These are phyloP conservation scores for Lindgomyces ingoldianus DNA, from an alignment of 495 filamentous ascomycete species.

Conservation along the genomic window DNA sequence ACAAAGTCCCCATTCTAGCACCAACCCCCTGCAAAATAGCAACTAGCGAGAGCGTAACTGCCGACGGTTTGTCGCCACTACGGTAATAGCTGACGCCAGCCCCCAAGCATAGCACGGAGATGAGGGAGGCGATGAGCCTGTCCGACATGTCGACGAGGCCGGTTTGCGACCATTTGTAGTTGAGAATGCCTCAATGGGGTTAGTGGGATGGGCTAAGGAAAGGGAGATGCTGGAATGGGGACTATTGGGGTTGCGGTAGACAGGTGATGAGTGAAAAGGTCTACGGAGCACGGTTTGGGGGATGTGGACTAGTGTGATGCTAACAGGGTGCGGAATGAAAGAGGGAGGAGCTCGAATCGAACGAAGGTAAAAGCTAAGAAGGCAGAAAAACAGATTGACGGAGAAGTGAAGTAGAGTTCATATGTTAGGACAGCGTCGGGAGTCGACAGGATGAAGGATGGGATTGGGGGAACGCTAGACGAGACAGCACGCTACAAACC, in stretches of 20 bases:
- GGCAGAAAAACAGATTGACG: not conserved
- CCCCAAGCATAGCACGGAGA: constrained; percentile 23
- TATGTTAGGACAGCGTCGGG: too few relatives aligned
- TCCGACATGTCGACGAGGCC: constrained; percentile 26
- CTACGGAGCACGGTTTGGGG: too few relatives aligned
- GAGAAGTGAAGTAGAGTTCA: too few relatives aligned
- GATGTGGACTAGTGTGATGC: too few relatives aligned
- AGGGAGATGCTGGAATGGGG: not conserved
- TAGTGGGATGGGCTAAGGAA: not conserved
- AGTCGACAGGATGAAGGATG: too few relatives aligned
- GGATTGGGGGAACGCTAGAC: too few relatives aligned
- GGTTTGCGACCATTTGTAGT: constrained; percentile 30
- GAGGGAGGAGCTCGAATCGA: not conserved
- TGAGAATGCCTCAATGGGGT: constrained; percentile 31
- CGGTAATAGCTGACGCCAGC: constrained; percentile 19
- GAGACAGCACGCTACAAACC: too few relatives aligned
- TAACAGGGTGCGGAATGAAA: not conserved
- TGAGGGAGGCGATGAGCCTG: constrained; percentile 18
- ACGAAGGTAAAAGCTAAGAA: not conserved
- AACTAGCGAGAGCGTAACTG: constrained; percentile 9
- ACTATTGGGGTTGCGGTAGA: too few relatives aligned
- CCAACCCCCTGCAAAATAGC: constrained; percentile 22
- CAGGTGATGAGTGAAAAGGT: too few relatives aligned
- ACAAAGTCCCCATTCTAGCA: constrained; percentile 15
- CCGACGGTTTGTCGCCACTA: constrained; percentile 25